Evolutionary conservation across 495 filamentous ascomycete genomes (phyloP).

Genomic region (Penicillium cataractarum): DNA sequence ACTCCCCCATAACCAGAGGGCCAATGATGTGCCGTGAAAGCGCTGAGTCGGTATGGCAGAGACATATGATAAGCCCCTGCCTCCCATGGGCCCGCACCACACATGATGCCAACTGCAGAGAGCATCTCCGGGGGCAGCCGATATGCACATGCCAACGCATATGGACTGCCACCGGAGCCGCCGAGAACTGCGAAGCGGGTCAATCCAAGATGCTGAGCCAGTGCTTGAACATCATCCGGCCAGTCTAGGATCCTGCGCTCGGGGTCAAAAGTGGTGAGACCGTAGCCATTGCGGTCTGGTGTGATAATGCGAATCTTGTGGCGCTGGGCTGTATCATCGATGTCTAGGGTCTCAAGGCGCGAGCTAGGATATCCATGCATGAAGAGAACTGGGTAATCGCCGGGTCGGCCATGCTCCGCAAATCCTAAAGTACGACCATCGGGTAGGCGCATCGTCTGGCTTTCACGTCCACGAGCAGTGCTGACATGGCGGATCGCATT

Average conservation of each 20-base stretch:
- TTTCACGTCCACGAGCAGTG: background rate
- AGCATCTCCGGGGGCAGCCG: conserved; percentile 36
- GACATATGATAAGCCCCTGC: conserved; percentile 26
- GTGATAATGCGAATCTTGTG: conserved; percentile 42
- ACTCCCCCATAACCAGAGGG: conserved; percentile 3
- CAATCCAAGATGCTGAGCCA: conserved; percentile 40
- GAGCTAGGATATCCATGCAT: conserved; percentile 51
- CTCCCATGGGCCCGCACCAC: conserved; percentile 36
- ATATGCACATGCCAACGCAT: conserved; percentile 49
- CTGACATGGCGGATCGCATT: conserved; percentile 1
- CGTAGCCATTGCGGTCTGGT: conserved; percentile 49
- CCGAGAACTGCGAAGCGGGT: conserved; percentile 47
- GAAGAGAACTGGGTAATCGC: conserved; percentile 38
- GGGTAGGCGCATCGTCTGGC: conserved; percentile 38
- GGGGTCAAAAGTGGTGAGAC: conserved; percentile 43
- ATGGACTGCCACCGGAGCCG: conserved; percentile 50
- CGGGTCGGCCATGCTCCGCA: conserved; percentile 43
- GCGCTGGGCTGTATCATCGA: conserved; percentile 28
- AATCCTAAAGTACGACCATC: conserved; percentile 45
- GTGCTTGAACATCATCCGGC: conserved; percentile 40
- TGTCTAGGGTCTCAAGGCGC: conserved; percentile 41
- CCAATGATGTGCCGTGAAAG: conserved; percentile 16
- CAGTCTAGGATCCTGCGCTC: conserved; percentile 43
- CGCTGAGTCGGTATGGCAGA: conserved; percentile 10
- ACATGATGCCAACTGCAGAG: conserved; percentile 37